Conservation (phyloP, 2,329 filamentous ascomycete species). For the Tetracladium maxilliforme region DNA sequence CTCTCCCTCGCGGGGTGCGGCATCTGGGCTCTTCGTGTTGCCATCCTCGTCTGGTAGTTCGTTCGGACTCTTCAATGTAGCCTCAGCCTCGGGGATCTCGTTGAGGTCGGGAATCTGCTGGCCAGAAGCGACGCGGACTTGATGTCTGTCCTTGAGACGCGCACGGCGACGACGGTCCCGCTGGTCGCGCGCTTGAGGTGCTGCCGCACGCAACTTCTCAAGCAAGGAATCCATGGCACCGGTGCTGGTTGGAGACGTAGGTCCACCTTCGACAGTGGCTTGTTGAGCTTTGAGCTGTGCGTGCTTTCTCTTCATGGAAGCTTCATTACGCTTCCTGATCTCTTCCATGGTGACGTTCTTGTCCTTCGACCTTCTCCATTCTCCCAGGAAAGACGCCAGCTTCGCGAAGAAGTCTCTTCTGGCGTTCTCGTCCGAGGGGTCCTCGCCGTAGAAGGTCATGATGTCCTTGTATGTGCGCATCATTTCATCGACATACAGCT, state of each 20-base stretch:
- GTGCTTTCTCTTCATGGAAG: conserved; percentile 79
- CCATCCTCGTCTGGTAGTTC: too few relatives aligned
- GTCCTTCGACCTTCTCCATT: conserved; percentile 92
- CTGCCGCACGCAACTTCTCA: conserved; percentile 86
- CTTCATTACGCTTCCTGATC: conserved; percentile 70
- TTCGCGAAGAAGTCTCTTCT: conserved; percentile 91
- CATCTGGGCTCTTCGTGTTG: conserved; percentile 34
- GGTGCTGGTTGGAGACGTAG: conserved; percentile 55
- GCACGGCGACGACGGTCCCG: conserved; percentile 78
- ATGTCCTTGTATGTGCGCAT: conserved; percentile 83
- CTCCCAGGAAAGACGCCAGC: conserved; percentile 73
- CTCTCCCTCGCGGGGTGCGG: conserved; percentile 24
- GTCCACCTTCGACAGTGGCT: conserved; percentile 22
- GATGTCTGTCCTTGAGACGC: conserved; percentile 77
- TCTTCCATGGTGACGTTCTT: conserved; percentile 85
- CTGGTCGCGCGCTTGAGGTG: conserved; percentile 78
- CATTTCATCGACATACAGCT: conserved; percentile 89
- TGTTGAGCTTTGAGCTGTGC: conserved; percentile 45
- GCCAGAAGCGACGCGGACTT: conserved; percentile 78
- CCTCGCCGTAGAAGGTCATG: conserved; percentile 92
- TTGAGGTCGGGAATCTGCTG: conserved; percentile 69
- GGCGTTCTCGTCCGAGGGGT: conserved; percentile 81
- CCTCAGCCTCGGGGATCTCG: conserved; percentile 43
- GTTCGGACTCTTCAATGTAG: conserved; percentile 22
- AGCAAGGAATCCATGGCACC: conserved; percentile 94